A percentile compares a stretch with the other conserved stretches of the same genome.
These are phyloP conservation scores for Penicillium tannophilum DNA, from an alignment of 495 filamentous ascomycete species.

Conservation along the genomic window DNA sequence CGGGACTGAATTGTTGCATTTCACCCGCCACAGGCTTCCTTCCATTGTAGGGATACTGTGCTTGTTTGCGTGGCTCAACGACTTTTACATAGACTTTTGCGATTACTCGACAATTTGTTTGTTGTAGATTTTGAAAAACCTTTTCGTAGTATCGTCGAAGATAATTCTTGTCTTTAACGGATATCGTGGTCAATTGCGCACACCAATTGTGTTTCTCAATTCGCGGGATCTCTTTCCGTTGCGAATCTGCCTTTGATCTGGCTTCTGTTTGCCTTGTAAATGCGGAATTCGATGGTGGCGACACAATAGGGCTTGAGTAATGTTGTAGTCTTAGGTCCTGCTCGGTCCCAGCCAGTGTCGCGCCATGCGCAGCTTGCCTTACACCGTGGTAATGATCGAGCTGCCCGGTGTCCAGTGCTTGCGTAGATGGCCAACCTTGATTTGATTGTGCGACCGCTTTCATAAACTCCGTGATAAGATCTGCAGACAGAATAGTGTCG, in stretches of 20 bases:
- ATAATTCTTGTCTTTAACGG: constrained; percentile 53
- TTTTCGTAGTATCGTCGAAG: constrained; percentile 63
- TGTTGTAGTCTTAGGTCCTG: too few relatives aligned
- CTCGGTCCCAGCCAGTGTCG: too few relatives aligned
- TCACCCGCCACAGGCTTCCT: constrained; percentile 41
- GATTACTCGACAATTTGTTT: constrained; percentile 65
- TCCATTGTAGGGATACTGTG: constrained; percentile 74
- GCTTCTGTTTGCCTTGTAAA: too few relatives aligned
- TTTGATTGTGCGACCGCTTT: constrained; percentile 32
- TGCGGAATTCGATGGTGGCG: too few relatives aligned
- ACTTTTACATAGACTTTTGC: constrained; percentile 78
- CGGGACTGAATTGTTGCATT: constrained; percentile 38
- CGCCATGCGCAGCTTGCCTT: too few relatives aligned
- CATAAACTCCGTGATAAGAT: constrained; percentile 36
- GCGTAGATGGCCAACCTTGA: background rate
- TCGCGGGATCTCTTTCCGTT: background rate
- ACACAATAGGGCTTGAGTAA: too few relatives aligned
- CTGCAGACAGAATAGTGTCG: constrained; percentile 35
- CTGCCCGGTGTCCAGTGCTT: too few relatives aligned
- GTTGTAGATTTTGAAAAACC: constrained; percentile 68
- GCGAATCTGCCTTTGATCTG: too few relatives aligned
- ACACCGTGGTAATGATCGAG: too few relatives aligned
- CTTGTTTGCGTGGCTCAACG: constrained; percentile 83
- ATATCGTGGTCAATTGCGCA: constrained; percentile 41
- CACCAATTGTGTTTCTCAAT: constrained; percentile 9